These are phyloP conservation scores for Pezicula rhizophila DNA, from an alignment of 2,329 filamentous ascomycete species.

Conservation along the genomic window DNA sequence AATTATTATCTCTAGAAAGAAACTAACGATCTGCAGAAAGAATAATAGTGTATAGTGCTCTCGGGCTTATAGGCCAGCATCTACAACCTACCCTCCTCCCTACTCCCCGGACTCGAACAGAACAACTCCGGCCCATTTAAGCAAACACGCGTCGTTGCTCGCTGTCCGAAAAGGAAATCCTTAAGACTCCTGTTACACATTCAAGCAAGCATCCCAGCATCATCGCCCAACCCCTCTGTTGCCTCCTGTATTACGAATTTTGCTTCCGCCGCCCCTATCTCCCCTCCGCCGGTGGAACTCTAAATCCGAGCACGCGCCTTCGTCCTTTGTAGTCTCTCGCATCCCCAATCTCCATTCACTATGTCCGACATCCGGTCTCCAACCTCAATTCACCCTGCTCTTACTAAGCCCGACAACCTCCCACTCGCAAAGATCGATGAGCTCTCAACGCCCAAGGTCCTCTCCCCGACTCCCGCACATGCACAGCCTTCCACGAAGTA, in stretches of 20 bases:
- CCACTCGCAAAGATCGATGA: conserved; percentile 21
- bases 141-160: no score
- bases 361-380: conserved; percentile 40
- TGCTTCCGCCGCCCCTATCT: background rate
- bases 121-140: no score
- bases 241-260: background rate
- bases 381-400: conserved; percentile 44
- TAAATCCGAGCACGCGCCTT: background rate
- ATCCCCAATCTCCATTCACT: conserved; percentile 17
- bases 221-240: background rate
- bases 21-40: no score
- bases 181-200: no score
- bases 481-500: conserved; percentile 15
- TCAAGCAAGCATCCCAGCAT: no score
- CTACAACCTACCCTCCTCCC: no score
- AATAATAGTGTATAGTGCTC: no score
- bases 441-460: conserved; percentile 9
- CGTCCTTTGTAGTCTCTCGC: background rate
- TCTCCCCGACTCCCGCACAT: conserved; percentile 2
- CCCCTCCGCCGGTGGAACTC: background rate
- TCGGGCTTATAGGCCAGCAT: no score
- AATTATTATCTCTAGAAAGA: no score
- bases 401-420: conserved; percentile 31
- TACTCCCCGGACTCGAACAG: no score
- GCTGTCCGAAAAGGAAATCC: no score